Conservation (phyloP, 78 protist genomes). For the Dictyostelium purpureum region DNA sequence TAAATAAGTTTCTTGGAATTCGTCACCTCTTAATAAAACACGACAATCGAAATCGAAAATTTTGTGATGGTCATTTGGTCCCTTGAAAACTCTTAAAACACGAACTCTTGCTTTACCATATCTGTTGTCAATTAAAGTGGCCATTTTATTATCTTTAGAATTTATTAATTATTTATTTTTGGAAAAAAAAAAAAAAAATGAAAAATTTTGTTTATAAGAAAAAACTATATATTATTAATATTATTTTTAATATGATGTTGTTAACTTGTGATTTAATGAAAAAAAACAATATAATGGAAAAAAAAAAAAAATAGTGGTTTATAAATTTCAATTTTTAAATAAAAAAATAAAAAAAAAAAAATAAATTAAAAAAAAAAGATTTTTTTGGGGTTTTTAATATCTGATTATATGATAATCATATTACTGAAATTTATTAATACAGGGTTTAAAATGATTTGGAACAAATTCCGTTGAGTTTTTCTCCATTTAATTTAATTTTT, state of each 20-base stretch:
- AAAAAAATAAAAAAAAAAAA: neutral
- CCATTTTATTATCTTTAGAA: slow-evolving; percentile 6
- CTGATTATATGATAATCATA: too few species aligned
- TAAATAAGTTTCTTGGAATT: slow-evolving; percentile 37
- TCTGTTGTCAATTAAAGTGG: slow-evolving; percentile 69
- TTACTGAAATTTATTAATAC: too few species aligned
- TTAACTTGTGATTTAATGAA: neutral
- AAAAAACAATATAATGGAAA: too few species aligned
- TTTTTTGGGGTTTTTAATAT: too few species aligned
- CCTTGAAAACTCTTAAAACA: slow-evolving; percentile 57
- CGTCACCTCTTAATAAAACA: slow-evolving; percentile 42
- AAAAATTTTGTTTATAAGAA: neutral
- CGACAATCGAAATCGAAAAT: slow-evolving; percentile 71
- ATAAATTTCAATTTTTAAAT: neutral
- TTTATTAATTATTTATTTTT: neutral
- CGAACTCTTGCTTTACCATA: slow-evolving; percentile 82
- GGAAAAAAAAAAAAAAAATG: neutral
- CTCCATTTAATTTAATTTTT: too few species aligned
- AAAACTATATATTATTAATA: neutral
- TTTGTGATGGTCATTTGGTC: slow-evolving; percentile 21
- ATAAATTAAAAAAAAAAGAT: too few species aligned
- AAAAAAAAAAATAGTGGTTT: too few species aligned
- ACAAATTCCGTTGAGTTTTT: too few species aligned
- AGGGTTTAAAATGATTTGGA: too few species aligned
- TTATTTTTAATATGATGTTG: neutral